These are phyloP conservation scores for Pterocarpus santalinus DNA, from an alignment of 306 rosid genomes.

Conservation along the genomic window DNA sequence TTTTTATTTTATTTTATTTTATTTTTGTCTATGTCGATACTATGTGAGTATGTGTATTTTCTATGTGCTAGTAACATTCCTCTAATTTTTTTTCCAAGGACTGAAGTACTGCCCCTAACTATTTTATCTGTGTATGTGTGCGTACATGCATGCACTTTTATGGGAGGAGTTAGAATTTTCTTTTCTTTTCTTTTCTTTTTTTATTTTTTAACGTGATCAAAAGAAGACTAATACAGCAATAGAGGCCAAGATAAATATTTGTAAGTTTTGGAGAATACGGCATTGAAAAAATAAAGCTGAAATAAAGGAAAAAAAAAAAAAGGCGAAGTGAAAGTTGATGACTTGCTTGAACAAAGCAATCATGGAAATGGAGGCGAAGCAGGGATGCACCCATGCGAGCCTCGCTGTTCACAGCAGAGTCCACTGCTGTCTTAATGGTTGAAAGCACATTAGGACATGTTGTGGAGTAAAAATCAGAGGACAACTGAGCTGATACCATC, in stretches of 20 bases:
- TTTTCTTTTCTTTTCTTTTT: too few relatives aligned
- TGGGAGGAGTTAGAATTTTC: too few relatives aligned
- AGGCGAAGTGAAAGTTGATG: constrained; percentile 12
- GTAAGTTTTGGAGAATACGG: not conserved
- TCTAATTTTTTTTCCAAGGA: not conserved
- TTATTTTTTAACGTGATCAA: too few relatives aligned
- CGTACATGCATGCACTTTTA: not conserved
- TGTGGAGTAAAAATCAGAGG: constrained; percentile 57
- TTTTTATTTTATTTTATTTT: too few relatives aligned
- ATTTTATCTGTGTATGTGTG: not conserved
- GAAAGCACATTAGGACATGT: constrained; percentile 70
- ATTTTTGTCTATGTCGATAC: too few relatives aligned
- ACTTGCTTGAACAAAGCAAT: constrained; percentile 86
- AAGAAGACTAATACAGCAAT: too few relatives aligned
- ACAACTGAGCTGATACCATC: constrained; percentile 61
- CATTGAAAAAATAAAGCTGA: not conserved
- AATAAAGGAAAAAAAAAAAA: not conserved
- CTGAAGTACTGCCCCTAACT: too few relatives aligned
- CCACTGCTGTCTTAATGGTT: constrained; percentile 56
- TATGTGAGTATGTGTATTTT: too few relatives aligned
- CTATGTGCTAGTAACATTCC: not conserved
- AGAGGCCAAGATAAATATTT: too few relatives aligned
- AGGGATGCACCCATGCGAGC: constrained; percentile 87
- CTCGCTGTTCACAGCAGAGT: constrained; percentile 58
- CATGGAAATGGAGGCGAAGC: constrained; percentile 91